Evolutionary conservation across 2,329 filamentous ascomycete genomes (phyloP).

Genomic region (Whalleya microplaca): DNA sequence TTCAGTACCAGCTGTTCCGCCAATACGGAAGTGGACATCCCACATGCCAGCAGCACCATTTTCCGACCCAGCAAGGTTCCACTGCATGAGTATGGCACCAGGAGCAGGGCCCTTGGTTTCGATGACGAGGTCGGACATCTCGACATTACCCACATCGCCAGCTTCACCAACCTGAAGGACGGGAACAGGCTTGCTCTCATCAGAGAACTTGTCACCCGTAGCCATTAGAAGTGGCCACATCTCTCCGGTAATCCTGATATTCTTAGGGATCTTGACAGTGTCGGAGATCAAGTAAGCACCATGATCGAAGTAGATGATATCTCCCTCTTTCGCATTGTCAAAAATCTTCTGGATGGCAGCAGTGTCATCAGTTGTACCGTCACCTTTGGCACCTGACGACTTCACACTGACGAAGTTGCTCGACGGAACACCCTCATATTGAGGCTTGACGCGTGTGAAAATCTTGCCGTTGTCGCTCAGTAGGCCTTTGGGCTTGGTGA

Average conservation of each 20-base stretch:
- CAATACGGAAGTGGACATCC: constrained; percentile 95
- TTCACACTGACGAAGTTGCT: constrained; percentile 83
- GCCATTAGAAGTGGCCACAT: constrained; percentile 92
- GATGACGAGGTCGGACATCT: constrained; percentile 87
- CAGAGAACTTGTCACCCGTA: constrained; percentile 71
- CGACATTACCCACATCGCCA: constrained; percentile 78
- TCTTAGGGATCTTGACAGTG: constrained; percentile 74
- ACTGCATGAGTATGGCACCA: constrained; percentile 88
- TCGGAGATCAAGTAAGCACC: constrained; percentile 72
- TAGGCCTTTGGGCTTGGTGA: constrained; percentile 64
- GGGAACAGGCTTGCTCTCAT: constrained; percentile 76
- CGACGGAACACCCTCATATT: constrained; percentile 73
- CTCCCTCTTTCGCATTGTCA: constrained; percentile 64
- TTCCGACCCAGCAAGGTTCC: constrained; percentile 74
- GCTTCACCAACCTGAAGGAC: constrained; percentile 82
- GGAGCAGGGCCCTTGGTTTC: constrained; percentile 81
- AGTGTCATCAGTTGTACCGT: constrained; percentile 87
- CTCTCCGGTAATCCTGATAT: constrained; percentile 87
- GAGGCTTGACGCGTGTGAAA: constrained; percentile 85
- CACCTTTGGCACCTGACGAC: constrained; percentile 79
- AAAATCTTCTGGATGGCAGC: constrained; percentile 79
- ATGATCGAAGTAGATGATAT: constrained; percentile 76
- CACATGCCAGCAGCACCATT: constrained; percentile 80
- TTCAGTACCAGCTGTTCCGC: constrained; percentile 81
- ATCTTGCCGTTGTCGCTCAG: constrained; percentile 69